phyloP scores from a whole-genome alignment of 1,139 yeast species.

The Nematodospora anomalae region DNA sequence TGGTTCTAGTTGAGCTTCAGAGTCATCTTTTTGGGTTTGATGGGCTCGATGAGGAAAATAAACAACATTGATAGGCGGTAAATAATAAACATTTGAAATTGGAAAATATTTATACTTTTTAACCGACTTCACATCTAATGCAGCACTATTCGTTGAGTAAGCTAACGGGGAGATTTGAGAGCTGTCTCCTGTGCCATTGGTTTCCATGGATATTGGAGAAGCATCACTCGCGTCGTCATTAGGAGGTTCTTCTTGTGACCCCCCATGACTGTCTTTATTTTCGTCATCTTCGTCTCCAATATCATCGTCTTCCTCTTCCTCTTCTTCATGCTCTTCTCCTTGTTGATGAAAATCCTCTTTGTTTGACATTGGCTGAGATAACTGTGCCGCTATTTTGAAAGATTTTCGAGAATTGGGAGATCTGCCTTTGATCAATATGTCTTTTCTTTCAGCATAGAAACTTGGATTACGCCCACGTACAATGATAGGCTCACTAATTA shows the following conservation, averaged over 20 bases:
- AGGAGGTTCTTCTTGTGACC: conserved; percentile 4
- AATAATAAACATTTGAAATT: conserved; percentile 53
- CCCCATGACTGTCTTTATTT: conserved; percentile 11
- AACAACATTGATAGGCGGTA: conserved; percentile 61
- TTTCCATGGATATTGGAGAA: conserved; percentile 10
- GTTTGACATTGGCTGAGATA: conserved; percentile 1
- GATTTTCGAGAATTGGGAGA: conserved; percentile 23
- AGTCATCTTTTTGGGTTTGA: conserved; percentile 26
- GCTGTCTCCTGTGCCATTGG: conserved; percentile 3
- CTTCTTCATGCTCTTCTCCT: conserved; percentile 10
- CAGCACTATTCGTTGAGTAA: conserved; percentile 15
- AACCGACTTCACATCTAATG: conserved; percentile 18
- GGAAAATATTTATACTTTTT: conserved; percentile 54
- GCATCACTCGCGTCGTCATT: conserved; percentile 7
- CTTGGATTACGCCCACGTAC: conserved; percentile 69
- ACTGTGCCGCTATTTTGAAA: conserved; percentile 19
- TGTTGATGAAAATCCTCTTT: conserved; percentile 7
- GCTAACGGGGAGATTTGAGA: conserved; percentile 14
- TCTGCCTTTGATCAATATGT: conserved; percentile 40
- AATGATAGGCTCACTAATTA: conserved; percentile 52
- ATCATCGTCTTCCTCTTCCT: conserved; percentile 11
- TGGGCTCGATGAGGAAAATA: conserved; percentile 62
- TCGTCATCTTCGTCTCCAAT: conserved; percentile 15
- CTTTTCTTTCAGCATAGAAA: conserved; percentile 58
- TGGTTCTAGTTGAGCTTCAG: conserved; percentile 13